These are phyloP conservation scores for Coprinopsis marcescibilis DNA, from an alignment of 768 basidiomycete species.

Conservation along the genomic window DNA sequence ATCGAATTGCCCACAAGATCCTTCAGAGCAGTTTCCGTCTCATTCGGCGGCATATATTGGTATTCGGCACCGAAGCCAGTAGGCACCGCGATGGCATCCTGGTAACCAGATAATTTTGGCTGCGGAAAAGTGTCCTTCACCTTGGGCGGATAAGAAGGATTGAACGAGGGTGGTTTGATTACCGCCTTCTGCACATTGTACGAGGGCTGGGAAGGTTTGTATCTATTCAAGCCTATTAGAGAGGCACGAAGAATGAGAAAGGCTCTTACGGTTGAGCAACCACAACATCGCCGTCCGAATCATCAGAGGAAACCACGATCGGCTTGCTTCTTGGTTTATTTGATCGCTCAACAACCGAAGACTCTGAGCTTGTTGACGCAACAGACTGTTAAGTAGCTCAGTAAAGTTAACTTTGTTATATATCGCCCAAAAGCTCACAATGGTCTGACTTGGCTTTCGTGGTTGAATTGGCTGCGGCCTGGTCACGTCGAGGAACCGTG, in stretches of 20 bases:
- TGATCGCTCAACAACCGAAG: slow-evolving; percentile 11
- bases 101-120: not conserved
- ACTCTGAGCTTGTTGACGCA: slow-evolving; percentile 9
- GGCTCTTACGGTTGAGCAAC: slow-evolving; percentile 10
- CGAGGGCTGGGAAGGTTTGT: not conserved
- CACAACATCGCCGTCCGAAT: slow-evolving; percentile 9
- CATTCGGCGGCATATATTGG: slow-evolving; percentile 34
- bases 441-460: slow-evolving; percentile 17
- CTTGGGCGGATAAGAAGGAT: not conserved
- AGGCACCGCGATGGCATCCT: slow-evolving; percentile 26
- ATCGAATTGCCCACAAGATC: slow-evolving; percentile 69
- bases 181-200: not conserved
- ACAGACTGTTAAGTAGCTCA: slow-evolving; percentile 10
- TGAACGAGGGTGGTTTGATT: not conserved
- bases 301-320: slow-evolving; percentile 28
- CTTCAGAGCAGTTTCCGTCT: slow-evolving; percentile 73
- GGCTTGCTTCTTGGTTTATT: slow-evolving; percentile 21
- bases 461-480: slow-evolving; percentile 17
- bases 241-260: slow-evolving; percentile 8
- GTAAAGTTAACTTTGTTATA: not conserved
- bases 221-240: slow-evolving; percentile 7
- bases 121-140: not conserved
- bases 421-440: slow-evolving; percentile 20
- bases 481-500: slow-evolving; percentile 27
- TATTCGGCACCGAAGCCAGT: slow-evolving; percentile 25